Base-by-base conservation (phyloP, 2,329 filamentous ascomycete species). In the Rhexocercosporidium sp. region DNA sequence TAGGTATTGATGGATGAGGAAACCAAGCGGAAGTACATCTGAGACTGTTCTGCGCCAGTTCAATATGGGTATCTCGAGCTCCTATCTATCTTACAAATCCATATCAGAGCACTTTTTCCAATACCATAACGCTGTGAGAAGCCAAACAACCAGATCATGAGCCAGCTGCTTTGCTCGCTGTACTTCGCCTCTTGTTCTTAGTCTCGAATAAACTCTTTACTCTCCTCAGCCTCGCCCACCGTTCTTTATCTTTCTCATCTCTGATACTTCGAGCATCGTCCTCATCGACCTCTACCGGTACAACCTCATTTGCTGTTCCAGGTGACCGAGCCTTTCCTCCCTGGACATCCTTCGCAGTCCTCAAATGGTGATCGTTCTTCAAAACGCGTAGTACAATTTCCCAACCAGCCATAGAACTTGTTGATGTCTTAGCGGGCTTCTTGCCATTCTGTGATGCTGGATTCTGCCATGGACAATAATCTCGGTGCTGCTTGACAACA, bases 401-500 rank as follows among this genome's bases (percentile, higher is more conserved):
- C 88, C 88, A 90, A 0, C 83, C 87, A 0, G 87, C 70, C 59
- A 76, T 57, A n/a, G 69, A 49, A 22, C 68, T 68, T 41, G 78
- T 71, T 77, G 77, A 56, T 75, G 80, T 1, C 74, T 75, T 53
- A 0, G 63, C 73, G 54, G 75, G 77, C 69, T 62, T 74, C 65
- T 65, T 76, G 69, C 76, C 81, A 64, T 84, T 88, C 76, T 94
- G 92, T 1, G 87, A 84, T 12, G 80, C 74, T 3, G 86, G 79
- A 72, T 89, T 92, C 67, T 90, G 85, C 92, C 92, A 96, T 0
- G 92, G 92, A 72, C 92, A 96, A 75, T 94, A 96, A 75, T 93
- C 92, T 69, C 93, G 88, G 78, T 96, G 92, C 77, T 94, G 91
- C 5, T 85, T 84, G 1, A 90, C 79, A 4, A 89, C 88, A 74